A percentile compares a stretch with the other conserved stretches of the same genome.
These are phyloP conservation scores for Xylariaceae sp. DNA, from an alignment of 2,329 filamentous ascomycete genomes.

Conservation along the genomic window DNA sequence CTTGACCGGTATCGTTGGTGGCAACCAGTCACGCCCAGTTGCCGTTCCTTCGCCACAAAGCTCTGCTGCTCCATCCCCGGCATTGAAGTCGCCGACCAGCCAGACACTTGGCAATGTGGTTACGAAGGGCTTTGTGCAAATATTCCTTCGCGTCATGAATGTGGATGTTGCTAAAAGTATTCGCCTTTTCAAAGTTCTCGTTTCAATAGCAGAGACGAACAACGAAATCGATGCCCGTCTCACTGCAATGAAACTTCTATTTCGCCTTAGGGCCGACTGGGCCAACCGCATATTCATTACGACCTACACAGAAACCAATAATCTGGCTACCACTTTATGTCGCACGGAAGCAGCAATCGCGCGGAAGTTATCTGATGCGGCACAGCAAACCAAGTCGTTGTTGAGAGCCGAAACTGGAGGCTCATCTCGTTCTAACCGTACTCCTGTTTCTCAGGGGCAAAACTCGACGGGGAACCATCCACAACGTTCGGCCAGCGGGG, in stretches of 20 bases:
- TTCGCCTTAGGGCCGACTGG: slow-evolving; percentile 78
- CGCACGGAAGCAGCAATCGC: slow-evolving; percentile 53
- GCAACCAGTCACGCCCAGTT: slow-evolving; percentile 44
- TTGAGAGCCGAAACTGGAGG: slow-evolving; percentile 42
- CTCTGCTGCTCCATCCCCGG: slow-evolving; percentile 19
- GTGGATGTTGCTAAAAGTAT: slow-evolving; percentile 59
- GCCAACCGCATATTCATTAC: slow-evolving; percentile 70
- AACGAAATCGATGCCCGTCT: slow-evolving; percentile 65
- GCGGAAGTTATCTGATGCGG: slow-evolving; percentile 48
- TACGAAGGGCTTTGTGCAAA: slow-evolving; percentile 62
- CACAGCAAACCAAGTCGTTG: slow-evolving; percentile 37
- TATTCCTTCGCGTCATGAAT: slow-evolving; percentile 71
- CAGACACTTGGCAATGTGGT: slow-evolving; percentile 65
- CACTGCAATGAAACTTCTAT: slow-evolving; percentile 70
- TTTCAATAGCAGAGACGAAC: slow-evolving; percentile 57
- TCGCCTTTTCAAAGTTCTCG: slow-evolving; percentile 56
- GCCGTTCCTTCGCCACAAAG: slow-evolving; percentile 29
- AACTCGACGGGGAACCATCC: slow-evolving; percentile 39
- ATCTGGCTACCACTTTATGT: slow-evolving; percentile 65
- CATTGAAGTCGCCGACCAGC: slow-evolving; percentile 20
- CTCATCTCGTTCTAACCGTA: slow-evolving; percentile 40
- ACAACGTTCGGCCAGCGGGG: slow-evolving; percentile 40
- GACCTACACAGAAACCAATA: slow-evolving; percentile 63
- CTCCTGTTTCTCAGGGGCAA: slow-evolving; percentile 48
- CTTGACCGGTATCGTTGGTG: slow-evolving; percentile 46